Percentiles rank a stretch among this genome's conserved stretches.
phyloP scores from a whole-genome alignment of 2,329 filamentous ascomycete species.

The Truncatella angustata region DNA sequence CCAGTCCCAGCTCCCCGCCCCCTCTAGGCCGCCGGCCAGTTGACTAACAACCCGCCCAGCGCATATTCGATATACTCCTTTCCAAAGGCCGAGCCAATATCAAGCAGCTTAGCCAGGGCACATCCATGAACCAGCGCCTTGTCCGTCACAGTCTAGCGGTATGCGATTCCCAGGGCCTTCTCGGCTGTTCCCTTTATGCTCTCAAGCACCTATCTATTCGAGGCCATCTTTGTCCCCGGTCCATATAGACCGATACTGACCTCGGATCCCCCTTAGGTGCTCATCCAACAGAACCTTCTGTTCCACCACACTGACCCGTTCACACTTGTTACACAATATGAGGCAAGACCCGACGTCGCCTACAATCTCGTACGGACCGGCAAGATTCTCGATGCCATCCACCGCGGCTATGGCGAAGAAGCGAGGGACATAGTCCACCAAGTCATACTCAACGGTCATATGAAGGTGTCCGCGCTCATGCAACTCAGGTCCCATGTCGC shows the following conservation, averaged over 20 bases:
- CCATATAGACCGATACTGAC: no score
- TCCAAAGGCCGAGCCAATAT: slow-evolving; percentile 76
- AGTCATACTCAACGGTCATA: slow-evolving; percentile 75
- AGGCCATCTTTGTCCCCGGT: no score
- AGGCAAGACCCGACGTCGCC: slow-evolving; percentile 75
- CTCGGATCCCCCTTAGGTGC: no score
- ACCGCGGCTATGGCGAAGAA: slow-evolving; percentile 70
- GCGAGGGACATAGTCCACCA: slow-evolving; percentile 74
- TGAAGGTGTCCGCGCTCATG: slow-evolving; percentile 69
- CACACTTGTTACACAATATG: slow-evolving; percentile 70
- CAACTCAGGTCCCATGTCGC: slow-evolving; percentile 32
- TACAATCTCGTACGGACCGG: slow-evolving; percentile 81
- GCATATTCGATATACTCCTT: slow-evolving; percentile 78
- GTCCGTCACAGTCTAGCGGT: slow-evolving; percentile 77
- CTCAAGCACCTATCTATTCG: no score
- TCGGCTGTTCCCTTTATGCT: no score
- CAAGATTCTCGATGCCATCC: slow-evolving; percentile 75
- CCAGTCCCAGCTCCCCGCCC: not conserved
- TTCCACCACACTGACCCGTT: slow-evolving; percentile 68
- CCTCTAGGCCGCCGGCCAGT: not conserved
- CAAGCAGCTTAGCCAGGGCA: slow-evolving; percentile 66
- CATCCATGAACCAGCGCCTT: slow-evolving; percentile 70
- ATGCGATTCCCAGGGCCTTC: no score
- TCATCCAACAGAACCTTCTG: slow-evolving; percentile 85
- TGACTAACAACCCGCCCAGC: slow-evolving; percentile 50